phyloP scores from a whole-genome alignment of 192 early-diverging fungal genomes.

The Coemansia sp. region DNA sequence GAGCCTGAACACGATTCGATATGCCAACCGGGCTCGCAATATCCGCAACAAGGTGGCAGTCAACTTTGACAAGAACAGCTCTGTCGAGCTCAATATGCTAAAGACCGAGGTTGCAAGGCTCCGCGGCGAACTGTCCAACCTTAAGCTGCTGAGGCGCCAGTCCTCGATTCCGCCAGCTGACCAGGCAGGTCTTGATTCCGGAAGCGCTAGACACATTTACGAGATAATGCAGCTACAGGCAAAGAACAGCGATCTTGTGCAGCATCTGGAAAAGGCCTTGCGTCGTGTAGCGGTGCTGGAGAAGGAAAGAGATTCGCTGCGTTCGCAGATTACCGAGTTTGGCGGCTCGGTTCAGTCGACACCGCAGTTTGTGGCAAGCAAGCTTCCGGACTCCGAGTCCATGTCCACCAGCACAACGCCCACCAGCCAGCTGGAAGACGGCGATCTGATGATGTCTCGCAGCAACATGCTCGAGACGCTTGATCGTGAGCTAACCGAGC shows the following conservation, averaged over 20 bases:
- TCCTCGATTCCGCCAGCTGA: constrained; percentile 12
- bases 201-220: background rate
- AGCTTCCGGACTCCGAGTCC: constrained; percentile 16
- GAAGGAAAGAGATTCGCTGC: constrained; percentile 36
- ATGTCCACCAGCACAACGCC: constrained; percentile 8
- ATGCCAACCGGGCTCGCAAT: constrained; percentile 94
- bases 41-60: constrained; percentile 91
- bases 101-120: constrained; percentile 53
- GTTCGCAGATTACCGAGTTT: constrained; percentile 13
- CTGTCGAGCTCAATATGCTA: constrained; percentile 50
- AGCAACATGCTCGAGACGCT: constrained; percentile 45
- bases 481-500: constrained; percentile 48
- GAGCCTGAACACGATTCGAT: constrained; percentile 94
- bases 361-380: constrained; percentile 7
- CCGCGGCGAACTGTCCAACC: constrained; percentile 52
- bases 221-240: constrained; percentile 18
- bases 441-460: constrained; percentile 28
- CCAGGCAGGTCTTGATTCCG: background rate
- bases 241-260: constrained; percentile 26
- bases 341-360: constrained; percentile 36
- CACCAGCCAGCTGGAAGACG: constrained; percentile 21
- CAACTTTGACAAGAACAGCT: constrained; percentile 60
- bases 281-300: constrained; percentile 30
- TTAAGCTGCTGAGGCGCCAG: constrained; percentile 45
- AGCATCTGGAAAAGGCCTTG: constrained; percentile 25